Evolutionary conservation across 805 yeast genomes (phyloP), one percentile per base, ranked within the genome.

Genomic region (Lachancea thermotolerans): DNA sequence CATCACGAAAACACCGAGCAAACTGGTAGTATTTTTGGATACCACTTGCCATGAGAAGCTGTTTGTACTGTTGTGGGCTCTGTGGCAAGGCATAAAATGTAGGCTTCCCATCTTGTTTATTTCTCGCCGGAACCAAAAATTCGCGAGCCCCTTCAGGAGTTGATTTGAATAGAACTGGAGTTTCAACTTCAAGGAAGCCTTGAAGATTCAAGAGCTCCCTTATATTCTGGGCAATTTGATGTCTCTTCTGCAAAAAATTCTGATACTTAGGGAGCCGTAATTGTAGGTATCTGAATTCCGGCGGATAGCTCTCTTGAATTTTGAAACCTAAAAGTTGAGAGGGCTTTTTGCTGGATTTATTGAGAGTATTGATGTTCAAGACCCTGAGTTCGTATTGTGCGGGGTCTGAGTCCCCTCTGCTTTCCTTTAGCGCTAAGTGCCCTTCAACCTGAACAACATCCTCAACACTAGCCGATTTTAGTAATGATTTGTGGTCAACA

Each of bases 131-230:
- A 0, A 93, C 97, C 39, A 93, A 65, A 61, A 91, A 93, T 65
- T 93, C 99, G 33, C 95, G 73, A 1, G 99, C 99, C 12, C 99
- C 99, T 64, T 93, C 99, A 0, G 99, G 99, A 0, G 99, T 93
- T 1, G 96, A 85, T 59, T 93, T 90, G 72, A 93, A 93, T 27
- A 93, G 67, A 6, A 91, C 62, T 1, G 99, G 99, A 0, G 99
- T 93, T 60, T 91, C 99, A 27, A 93, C 74, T 58, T 93, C 98
- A 0, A 77, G 75, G 62, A 93, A 93, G 1, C 66, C 66, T 15
- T 64, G 54, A 0, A 54, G 44, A 35, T 71, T 71, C 12, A 82
- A 60, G 1, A 59, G 53, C 6, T 65, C 54, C 37, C 88, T 67
- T 1, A 78, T 61, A 12, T 68, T 51, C 17, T 66, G 61, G 0